These are phyloP conservation scores for Puccinia horiana DNA, from an alignment of 1,284 basidiomycete genomes.

Conservation along the genomic window DNA sequence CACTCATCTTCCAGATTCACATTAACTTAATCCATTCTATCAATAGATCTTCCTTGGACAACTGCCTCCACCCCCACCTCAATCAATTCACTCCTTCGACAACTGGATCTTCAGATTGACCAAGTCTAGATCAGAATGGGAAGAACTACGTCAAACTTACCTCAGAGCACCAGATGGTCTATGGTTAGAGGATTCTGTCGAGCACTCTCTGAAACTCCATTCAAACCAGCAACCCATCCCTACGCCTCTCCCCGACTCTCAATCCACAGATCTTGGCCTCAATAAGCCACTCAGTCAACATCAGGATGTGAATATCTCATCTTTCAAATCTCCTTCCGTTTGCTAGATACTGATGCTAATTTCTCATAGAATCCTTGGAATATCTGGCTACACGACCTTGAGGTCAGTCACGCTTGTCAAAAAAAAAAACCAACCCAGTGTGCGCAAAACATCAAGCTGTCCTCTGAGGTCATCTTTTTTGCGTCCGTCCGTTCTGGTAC, in stretches of 20 bases:
- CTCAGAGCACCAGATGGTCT: slow-evolving; percentile 38
- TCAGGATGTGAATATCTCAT: neutral
- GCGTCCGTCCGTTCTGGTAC: neutral
- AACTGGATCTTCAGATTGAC: slow-evolving; percentile 4
- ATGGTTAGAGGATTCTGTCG: slow-evolving; percentile 14
- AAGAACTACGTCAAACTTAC: neutral
- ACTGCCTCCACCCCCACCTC: neutral
- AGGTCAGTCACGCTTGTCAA: slow-evolving; percentile 3
- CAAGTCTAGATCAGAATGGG: slow-evolving; percentile 30
- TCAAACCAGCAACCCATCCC: neutral
- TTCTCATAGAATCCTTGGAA: slow-evolving; percentile 27
- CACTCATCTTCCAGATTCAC: neutral
- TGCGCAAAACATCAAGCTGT: neutral
- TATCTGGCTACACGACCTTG: slow-evolving; percentile 18
- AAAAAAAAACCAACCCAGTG: no score
- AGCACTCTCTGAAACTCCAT: neutral
- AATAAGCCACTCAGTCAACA: slow-evolving; percentile 38
- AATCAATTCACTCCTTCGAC: neutral
- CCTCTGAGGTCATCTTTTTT: neutral
- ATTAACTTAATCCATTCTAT: neutral
- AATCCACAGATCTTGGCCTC: slow-evolving; percentile 4
- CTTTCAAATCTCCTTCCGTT: neutral
- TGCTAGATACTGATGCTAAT: neutral
- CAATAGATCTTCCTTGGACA: slow-evolving; percentile 35
- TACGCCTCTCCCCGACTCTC: neutral